Evolutionary conservation across 2,329 filamentous ascomycete genomes (phyloP), one percentile per base, ranked within the genome.

Genomic region (Hypoxylon sp.): DNA sequence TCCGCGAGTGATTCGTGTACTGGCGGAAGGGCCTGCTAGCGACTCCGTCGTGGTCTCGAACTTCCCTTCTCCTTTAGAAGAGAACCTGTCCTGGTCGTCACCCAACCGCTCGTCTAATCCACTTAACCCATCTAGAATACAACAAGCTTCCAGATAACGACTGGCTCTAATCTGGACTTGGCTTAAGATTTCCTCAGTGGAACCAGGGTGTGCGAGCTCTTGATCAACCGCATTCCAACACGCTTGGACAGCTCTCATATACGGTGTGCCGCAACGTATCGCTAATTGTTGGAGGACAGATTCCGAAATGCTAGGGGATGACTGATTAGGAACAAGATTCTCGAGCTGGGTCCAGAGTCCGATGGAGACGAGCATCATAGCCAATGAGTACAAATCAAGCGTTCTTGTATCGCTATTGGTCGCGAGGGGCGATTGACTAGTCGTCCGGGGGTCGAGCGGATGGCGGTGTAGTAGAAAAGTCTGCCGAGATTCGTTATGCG

Each of bases 311-410:
- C 85, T 84, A 11, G 88, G 78, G 0, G 81, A 80, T 48, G 78
- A 83, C 74, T 74, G 82, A 39, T 81, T 80, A 0, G 84, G 78
- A 0, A 84, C 81, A 0, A 89, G 80, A 17, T 84, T 82, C 60
- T 88, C 87, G 0, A 94, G 83, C 10, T 88, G 90, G 3, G 87
- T 88, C 92, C 92, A 95, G 8, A 94, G 80, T 5, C 92, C 92
- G 58, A 94, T 88, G 5, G 92, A 92, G 2, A 94, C 82, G 0
- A 95, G 83, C 3, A 94, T 81, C 81, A 94, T 87, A 17, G 91
- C 91, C 1, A 95, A 83, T 5, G 91, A 90, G 76, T 94, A 94
- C 1, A 94, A 81, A 67, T 94, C 92, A 33, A 89, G 81, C 0
- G 87, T 84, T 42, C 88, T 87, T 44, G 85, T 86, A 60, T 90